These are phyloP conservation scores for Myriosclerotinia duriaeana DNA, from an alignment of 2,329 filamentous ascomycete genomes.

Conservation along the genomic window DNA sequence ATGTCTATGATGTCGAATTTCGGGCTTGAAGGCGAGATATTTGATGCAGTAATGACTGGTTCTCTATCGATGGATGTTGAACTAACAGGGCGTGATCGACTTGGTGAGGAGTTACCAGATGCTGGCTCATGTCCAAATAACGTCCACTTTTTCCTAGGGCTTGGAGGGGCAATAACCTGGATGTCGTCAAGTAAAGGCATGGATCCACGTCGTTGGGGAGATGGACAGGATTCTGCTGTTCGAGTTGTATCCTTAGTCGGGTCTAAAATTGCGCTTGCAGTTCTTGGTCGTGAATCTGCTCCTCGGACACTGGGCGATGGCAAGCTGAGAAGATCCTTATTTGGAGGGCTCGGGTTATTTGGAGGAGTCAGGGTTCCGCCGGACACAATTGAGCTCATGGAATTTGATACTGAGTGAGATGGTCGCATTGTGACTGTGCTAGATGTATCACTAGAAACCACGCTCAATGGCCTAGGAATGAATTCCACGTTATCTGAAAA, in stretches of 20 bases:
- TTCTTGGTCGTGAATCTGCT: conserved; percentile 62
- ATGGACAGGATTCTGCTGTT: conserved; percentile 42
- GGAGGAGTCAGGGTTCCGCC: conserved; percentile 48
- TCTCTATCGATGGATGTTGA: conserved; percentile 44
- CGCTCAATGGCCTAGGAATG: conserved; percentile 77
- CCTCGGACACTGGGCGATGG: conserved; percentile 44
- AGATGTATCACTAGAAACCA: conserved; percentile 81
- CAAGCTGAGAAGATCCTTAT: conserved; percentile 44
- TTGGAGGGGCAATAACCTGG: conserved; percentile 36
- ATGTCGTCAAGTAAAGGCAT: conserved; percentile 53
- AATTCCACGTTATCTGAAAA: conserved; percentile 85
- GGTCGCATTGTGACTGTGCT: conserved; percentile 67
- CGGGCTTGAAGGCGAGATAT: conserved; percentile 15
- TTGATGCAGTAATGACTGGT: conserved; percentile 22
- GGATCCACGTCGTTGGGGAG: conserved; percentile 53
- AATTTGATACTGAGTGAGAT: conserved; percentile 69
- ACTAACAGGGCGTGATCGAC: conserved; percentile 45
- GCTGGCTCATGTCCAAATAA: conserved; percentile 38
- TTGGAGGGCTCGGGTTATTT: conserved; percentile 35
- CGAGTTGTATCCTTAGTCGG: conserved; percentile 34
- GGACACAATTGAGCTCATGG: conserved; percentile 73
- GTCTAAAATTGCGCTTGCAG: conserved; percentile 67
- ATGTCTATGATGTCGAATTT: conserved; percentile 27
- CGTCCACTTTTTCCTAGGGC: conserved; percentile 41
- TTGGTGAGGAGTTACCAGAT: conserved; percentile 48